These are phyloP conservation scores for Diutina rugosa DNA, from an alignment of 1,139 yeast genomes.

Conservation along the genomic window DNA sequence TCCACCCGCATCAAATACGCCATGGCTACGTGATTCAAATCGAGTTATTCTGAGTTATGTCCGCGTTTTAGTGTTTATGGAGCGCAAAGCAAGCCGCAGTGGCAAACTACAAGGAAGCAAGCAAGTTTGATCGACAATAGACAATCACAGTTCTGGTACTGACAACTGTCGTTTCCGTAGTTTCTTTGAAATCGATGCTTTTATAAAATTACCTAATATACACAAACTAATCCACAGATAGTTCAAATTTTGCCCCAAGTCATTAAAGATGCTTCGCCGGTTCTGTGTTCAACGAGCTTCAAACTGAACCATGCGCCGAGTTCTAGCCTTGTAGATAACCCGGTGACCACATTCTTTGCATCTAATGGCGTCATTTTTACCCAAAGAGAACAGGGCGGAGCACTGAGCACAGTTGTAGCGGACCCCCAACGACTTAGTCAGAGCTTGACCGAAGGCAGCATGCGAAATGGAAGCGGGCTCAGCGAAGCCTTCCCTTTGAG, in stretches of 20 bases:
- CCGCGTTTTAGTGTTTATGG: too few relatives aligned
- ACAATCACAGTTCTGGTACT: not conserved
- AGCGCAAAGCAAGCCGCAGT: too few relatives aligned
- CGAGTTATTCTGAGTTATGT: too few relatives aligned
- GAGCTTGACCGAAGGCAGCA: slow-evolving; percentile 42
- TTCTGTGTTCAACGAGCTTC: slow-evolving; percentile 25
- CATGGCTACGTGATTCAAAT: too few relatives aligned
- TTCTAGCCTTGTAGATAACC: slow-evolving; percentile 92
- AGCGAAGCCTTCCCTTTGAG: slow-evolving; percentile 85
- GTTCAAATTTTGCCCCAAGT: not conserved
- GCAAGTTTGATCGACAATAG: not conserved
- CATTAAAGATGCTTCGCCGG: not conserved
- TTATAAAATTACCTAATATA: not conserved
- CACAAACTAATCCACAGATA: not conserved
- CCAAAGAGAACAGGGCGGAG: slow-evolving; percentile 76
- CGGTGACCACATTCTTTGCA: slow-evolving; percentile 98
- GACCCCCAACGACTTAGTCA: slow-evolving; percentile 72
- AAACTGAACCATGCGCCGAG: slow-evolving; percentile 79
- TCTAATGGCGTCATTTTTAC: slow-evolving; percentile 93
- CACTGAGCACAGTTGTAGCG: slow-evolving; percentile 95
- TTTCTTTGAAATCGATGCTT: not conserved
- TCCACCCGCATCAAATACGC: too few relatives aligned
- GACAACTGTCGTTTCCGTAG: not conserved
- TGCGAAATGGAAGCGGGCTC: slow-evolving; percentile 74
- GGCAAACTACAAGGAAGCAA: not conserved